phyloP scores from a whole-genome alignment of 768 basidiomycete species.

The Naganishia kalamii region DNA sequence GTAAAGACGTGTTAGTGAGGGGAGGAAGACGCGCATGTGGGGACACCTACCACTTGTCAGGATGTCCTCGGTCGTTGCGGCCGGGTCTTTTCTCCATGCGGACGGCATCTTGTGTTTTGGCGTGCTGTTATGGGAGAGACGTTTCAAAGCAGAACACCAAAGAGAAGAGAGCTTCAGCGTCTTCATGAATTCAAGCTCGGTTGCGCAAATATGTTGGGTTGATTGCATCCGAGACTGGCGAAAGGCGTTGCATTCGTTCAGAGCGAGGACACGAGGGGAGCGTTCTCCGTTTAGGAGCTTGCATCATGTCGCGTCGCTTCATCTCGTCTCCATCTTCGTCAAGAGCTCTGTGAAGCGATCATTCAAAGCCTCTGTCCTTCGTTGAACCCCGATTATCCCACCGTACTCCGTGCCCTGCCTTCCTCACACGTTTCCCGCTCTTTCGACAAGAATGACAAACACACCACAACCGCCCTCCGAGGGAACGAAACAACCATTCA shows the following conservation, averaged over 20 bases:
- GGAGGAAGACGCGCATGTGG: background rate
- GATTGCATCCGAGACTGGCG: background rate
- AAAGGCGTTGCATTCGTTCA: background rate
- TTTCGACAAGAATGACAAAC: too few relatives aligned
- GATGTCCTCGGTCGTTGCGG: background rate
- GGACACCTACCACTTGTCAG: background rate
- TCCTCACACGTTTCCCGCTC: too few relatives aligned
- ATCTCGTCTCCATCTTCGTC: too few relatives aligned
- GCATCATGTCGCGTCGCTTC: too few relatives aligned
- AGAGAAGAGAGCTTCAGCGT: too few relatives aligned
- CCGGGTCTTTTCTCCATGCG: slow-evolving; percentile 8
- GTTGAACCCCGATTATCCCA: too few relatives aligned
- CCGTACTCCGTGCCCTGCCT: too few relatives aligned
- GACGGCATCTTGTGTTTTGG: background rate
- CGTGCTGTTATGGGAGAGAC: background rate
- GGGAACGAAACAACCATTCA: background rate
- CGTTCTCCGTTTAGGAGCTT: background rate
- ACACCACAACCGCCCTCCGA: background rate
- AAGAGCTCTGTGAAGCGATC: too few relatives aligned
- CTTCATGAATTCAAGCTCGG: slow-evolving; percentile 1
- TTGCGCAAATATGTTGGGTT: too few relatives aligned
- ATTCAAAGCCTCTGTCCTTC: too few relatives aligned
- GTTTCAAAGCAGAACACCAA: too few relatives aligned
- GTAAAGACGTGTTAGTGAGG: background rate
- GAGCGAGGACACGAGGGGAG: background rate